Evolutionary conservation across 352 stramenopile genomes (phyloP).

Genomic region (Globisporangium canariense): DNA sequence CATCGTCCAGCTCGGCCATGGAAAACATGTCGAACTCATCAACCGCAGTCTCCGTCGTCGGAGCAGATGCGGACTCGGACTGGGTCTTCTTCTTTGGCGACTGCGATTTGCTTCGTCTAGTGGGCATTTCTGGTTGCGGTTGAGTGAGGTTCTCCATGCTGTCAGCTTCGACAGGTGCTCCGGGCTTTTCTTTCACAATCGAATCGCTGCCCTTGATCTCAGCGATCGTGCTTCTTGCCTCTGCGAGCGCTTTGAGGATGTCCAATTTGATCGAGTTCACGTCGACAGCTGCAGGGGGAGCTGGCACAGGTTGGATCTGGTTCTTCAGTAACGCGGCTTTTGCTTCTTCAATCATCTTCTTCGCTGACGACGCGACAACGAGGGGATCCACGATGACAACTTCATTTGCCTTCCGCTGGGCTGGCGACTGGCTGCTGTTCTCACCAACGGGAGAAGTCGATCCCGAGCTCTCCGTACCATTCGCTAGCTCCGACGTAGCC

Average conservation of each 20-base stretch:
- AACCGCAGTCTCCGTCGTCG: slow-evolving; percentile 18
- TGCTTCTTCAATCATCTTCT: slow-evolving; percentile 15
- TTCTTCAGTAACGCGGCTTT: slow-evolving; percentile 8
- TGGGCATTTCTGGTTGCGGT: background rate
- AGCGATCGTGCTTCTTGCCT: slow-evolving; percentile 71
- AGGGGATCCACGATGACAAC: background rate
- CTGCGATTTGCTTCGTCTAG: background rate
- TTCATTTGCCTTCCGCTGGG: background rate
- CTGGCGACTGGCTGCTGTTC: slow-evolving; percentile 8
- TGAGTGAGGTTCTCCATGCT: background rate
- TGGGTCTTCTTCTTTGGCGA: slow-evolving; percentile 16
- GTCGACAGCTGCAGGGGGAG: slow-evolving; percentile 34
- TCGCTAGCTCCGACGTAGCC: background rate
- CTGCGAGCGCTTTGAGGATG: slow-evolving; percentile 74
- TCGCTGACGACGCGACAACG: slow-evolving; percentile 5
- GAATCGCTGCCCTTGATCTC: slow-evolving; percentile 41
- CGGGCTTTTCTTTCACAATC: slow-evolving; percentile 2
- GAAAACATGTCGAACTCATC: slow-evolving; percentile 90
- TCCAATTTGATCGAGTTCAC: slow-evolving; percentile 77
- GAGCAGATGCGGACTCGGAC: background rate
- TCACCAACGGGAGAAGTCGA: slow-evolving; percentile 4
- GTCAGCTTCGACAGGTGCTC: background rate
- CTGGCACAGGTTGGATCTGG: background rate
- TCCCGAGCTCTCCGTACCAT: background rate
- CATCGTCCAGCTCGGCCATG: slow-evolving; percentile 57